A percentile compares a stretch with the other conserved stretches of the same genome.
phyloP scores from a whole-genome alignment of 2,329 filamentous ascomycete species.

The Exophiala sideris region DNA sequence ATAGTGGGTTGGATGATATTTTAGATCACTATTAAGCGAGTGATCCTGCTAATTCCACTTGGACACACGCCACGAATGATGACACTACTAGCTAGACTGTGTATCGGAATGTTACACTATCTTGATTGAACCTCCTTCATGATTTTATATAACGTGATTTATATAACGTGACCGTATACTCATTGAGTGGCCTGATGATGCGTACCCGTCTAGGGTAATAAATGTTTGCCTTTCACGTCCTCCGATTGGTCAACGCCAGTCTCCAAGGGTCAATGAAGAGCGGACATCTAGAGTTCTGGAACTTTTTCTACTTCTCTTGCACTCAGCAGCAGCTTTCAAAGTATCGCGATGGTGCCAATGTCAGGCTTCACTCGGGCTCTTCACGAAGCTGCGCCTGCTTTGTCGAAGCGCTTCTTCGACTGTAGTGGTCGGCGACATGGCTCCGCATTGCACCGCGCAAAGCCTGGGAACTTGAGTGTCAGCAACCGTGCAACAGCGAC shows the following conservation, averaged over 20 bases:
- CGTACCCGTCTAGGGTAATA: not conserved
- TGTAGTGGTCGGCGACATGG: constrained; percentile 12
- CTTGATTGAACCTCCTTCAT: constrained; percentile 3
- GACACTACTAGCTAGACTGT: constrained; percentile 19
- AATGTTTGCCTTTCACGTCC: not conserved
- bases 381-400: constrained; percentile 23
- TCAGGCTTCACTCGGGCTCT: constrained; percentile 22
- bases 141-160: not conserved
- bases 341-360: constrained; percentile 14
- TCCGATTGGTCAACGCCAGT: constrained; percentile 2
- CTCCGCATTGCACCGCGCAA: not conserved
- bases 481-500: too few relatives aligned
- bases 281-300: not conserved
- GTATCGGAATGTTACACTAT: constrained; percentile 18
- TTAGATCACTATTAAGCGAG: constrained; percentile 26
- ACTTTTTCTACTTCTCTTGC: not conserved
- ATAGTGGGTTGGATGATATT: constrained; percentile 26
- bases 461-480: too few relatives aligned
- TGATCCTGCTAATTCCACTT: constrained; percentile 4
- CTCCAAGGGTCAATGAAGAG: not conserved
- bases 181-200: constrained; percentile 1
- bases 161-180: not conserved
- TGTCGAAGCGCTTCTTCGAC: constrained; percentile 27
- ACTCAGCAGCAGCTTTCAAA: not conserved
- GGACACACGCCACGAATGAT: constrained; percentile 17